Evolutionary conservation across 805 yeast species (phyloP).

Genomic region (Cyberlindnera bimundalis): DNA sequence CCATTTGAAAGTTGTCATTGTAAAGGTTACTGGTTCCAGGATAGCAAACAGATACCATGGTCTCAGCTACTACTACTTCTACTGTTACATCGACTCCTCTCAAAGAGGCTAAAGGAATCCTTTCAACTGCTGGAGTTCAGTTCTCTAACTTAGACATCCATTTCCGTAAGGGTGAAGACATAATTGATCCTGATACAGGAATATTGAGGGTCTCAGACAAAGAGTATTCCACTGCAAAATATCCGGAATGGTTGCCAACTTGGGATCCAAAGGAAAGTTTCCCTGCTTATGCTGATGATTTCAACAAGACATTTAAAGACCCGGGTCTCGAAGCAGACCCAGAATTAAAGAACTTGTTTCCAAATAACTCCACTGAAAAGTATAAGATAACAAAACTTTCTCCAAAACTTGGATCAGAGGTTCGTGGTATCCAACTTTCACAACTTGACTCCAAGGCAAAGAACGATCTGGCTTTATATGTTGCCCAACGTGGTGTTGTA

Average conservation of each 20-base stretch:
- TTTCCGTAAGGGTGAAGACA: slow-evolving; percentile 49
- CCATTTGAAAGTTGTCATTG: too few species aligned
- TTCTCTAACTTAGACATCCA: slow-evolving; percentile 36
- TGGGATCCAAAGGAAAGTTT: slow-evolving; percentile 60
- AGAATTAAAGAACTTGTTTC: slow-evolving; percentile 48
- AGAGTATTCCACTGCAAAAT: slow-evolving; percentile 33
- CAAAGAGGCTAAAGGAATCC: slow-evolving; percentile 1
- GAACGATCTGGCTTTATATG: slow-evolving; percentile 65
- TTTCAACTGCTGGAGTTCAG: not conserved
- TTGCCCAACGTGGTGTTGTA: slow-evolving; percentile 68
- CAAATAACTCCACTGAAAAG: slow-evolving; percentile 14
- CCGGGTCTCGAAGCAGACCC: slow-evolving; percentile 70
- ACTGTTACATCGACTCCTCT: not conserved
- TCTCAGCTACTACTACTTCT: not conserved
- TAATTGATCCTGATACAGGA: slow-evolving; percentile 42
- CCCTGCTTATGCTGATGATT: slow-evolving; percentile 47
- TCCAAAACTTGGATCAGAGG: slow-evolving; percentile 68
- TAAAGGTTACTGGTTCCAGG: too few species aligned
- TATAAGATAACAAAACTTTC: slow-evolving; percentile 42
- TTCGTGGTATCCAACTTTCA: slow-evolving; percentile 57
- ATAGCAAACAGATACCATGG: not conserved
- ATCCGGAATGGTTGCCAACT: slow-evolving; percentile 62
- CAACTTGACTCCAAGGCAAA: slow-evolving; percentile 50
- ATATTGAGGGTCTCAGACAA: slow-evolving; percentile 42
- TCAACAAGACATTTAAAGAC: slow-evolving; percentile 46